phyloP scores from a whole-genome alignment of 345 rosid species.

The Sisymbrium altissimum region DNA sequence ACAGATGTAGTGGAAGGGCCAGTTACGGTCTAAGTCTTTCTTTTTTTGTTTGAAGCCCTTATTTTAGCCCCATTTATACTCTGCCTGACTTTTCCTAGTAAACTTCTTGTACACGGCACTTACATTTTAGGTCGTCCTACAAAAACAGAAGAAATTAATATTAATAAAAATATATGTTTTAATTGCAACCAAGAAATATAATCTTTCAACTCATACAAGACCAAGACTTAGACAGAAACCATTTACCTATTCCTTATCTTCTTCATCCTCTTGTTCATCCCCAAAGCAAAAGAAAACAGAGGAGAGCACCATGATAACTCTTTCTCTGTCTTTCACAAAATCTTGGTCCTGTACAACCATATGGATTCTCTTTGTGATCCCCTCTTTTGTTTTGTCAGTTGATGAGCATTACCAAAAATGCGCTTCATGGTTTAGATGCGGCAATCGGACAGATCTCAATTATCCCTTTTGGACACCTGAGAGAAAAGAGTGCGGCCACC shows the following conservation, averaged over 20 bases:
- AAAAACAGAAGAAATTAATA: not conserved
- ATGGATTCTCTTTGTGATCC: constrained; percentile 5
- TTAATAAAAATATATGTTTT: too few relatives aligned
- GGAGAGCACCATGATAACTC: constrained; percentile 17
- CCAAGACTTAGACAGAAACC: constrained; percentile 14
- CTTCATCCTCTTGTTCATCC: not conserved
- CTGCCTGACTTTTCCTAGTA: not conserved
- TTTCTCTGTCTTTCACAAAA: not conserved
- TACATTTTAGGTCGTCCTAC: not conserved
- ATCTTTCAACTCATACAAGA: not conserved
- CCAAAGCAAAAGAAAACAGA: not conserved
- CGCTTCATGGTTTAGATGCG: fast-evolving
- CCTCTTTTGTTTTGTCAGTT: constrained; percentile 1
- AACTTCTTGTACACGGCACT: not conserved
- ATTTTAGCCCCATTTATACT: not conserved
- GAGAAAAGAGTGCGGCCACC: constrained; percentile 37
- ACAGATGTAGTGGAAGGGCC: not conserved
- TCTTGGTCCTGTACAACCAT: not conserved
- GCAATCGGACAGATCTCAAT: not conserved
- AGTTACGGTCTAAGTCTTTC: not conserved
- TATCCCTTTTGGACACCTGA: constrained; percentile 38
- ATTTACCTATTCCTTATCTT: constrained; percentile 1
- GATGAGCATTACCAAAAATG: constrained; percentile 4
- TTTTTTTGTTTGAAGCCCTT: not conserved
- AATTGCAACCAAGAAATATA: not conserved